Evolutionary conservation across 2,329 filamentous ascomycete species (phyloP), one percentile per base, ranked within the genome.

Genomic region (Podosphaera xanthii): DNA sequence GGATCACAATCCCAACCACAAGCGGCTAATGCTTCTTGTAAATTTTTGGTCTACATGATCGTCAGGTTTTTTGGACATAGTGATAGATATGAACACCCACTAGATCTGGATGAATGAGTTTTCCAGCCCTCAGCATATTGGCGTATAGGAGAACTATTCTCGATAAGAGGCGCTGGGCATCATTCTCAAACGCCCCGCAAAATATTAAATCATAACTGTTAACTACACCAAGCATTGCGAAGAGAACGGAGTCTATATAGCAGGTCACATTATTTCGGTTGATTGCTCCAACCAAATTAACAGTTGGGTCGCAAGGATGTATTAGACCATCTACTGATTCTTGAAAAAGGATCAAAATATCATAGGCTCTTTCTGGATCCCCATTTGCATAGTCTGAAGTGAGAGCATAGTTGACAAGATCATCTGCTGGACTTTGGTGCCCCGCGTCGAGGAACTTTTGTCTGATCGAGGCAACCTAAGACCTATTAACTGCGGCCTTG

Each of bases 181-280:
- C 81, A 61, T 92, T 86, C 34, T 82, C 77, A 62, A 87, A 87
- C 6, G 83, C 81, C 60, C 84, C 84, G 69, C 87, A 90, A 40
- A 96, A 76, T 76, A 97, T 94, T 56, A 86, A 87, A 70, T 97
- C 91, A 69, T 95, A 98, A 63, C 86, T 90, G 64, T 88, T 84
- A 44, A 96, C 76, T 61, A 87, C 83, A 22, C 87, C 86, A 69
- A 97, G 97, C 88, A 98, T 96, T 69, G 91, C 86, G 69, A 96
- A 97, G 1, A 98, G 77, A 31, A 97, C 73, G 0, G 91, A 79
- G 69, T 97, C 92, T 14, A 97, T 75, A 69, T 94, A 97, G 73
- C 92, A 98, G n/a, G 91, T 97, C 42, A 95, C 88, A 55, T 80
- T 81, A 52, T 84, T 78, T 55, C 89, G 78, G 68, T 98, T 98